Evolutionary conservation across 2,329 filamentous ascomycete species (phyloP), one percentile per base, ranked within the genome.

Genomic region (Aspergillus sp.): DNA sequence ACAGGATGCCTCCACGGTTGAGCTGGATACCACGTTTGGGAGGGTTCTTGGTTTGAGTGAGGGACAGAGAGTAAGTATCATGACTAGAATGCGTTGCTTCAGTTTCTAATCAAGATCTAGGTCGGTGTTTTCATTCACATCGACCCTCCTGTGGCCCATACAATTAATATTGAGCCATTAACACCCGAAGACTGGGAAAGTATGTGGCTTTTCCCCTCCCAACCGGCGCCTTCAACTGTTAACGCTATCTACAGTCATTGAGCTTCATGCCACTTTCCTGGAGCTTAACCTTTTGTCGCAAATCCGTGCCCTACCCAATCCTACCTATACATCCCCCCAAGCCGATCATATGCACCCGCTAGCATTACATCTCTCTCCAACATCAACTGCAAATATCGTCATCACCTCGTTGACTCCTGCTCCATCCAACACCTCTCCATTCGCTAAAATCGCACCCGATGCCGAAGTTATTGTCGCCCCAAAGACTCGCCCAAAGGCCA

Each of bases 401-500:
- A 86, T 98, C 8, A 87, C 92, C 7, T 93, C 92, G 1, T 82
- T 99, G n/a, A 87, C 90, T 1, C 95, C 95, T 1, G 82, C 87
- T 0, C 87, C 89, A 4, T 77, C 90, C 1, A 81, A 86, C 2
- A 86, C 88, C 53, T 84, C 87, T 1, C 84, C 91, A 0, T 99
- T 99, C 74, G 92, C 91, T 28, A 98, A 97, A 77, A 91, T 99
- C 54, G 91, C 92, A 0, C 91, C 93, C 0, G 93, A 98, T 74
- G 94, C 94, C 23, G 95, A 99, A 78, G 93, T 99, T 54, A 96
- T 98, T 66, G 95, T 99, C 63, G 95, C 95, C 3, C 95, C 95
- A 0, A 99, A 99, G 80, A 90, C 89, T 28, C 87, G 94, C 59
- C 84, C 90, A 47, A 93, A 91, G 74, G 80, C 84, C 38, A 59